Evolutionary conservation across 169 alveolate genomes (phyloP).

Genomic region (Cryptosporidium meleagridis): DNA sequence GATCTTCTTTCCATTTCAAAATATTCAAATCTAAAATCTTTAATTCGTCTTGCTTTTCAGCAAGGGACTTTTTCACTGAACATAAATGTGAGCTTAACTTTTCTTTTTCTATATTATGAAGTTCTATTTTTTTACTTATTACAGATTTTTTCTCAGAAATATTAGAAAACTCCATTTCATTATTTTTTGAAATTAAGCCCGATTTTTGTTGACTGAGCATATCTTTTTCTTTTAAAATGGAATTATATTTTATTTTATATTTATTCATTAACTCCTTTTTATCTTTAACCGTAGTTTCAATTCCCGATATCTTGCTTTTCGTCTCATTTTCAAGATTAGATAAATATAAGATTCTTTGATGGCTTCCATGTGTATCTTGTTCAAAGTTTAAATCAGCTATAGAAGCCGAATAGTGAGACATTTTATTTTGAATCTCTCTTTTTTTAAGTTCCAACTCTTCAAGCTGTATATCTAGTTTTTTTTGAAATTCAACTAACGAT

Average conservation of each 20-base stretch:
- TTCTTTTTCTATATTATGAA: conserved; percentile 3
- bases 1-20: conserved; percentile 11
- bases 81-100: conserved; percentile 13
- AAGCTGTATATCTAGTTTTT: conserved; percentile 19
- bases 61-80: conserved; percentile 19
- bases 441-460: conserved; percentile 22
- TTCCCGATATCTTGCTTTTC: not conserved
- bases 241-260: not conserved
- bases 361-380: not conserved
- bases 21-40: not conserved
- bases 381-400: conserved; percentile 23
- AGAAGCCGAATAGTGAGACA: conserved; percentile 20
- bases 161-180: conserved; percentile 24
- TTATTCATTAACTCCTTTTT: not conserved
- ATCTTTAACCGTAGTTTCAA: not conserved
- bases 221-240: conserved; percentile 25
- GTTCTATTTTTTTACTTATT: conserved; percentile 9
- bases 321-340: conserved; percentile 8
- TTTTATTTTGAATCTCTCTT: conserved; percentile 26
- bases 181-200: conserved; percentile 17
- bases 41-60: conserved; percentile 11
- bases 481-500: not conserved
- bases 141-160: conserved; percentile 21
- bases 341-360: conserved; percentile 1
- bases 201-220: conserved; percentile 15